Evolutionary conservation across 2,329 filamentous ascomycete genomes (phyloP).

Genomic region (Thyridium curvatum): DNA sequence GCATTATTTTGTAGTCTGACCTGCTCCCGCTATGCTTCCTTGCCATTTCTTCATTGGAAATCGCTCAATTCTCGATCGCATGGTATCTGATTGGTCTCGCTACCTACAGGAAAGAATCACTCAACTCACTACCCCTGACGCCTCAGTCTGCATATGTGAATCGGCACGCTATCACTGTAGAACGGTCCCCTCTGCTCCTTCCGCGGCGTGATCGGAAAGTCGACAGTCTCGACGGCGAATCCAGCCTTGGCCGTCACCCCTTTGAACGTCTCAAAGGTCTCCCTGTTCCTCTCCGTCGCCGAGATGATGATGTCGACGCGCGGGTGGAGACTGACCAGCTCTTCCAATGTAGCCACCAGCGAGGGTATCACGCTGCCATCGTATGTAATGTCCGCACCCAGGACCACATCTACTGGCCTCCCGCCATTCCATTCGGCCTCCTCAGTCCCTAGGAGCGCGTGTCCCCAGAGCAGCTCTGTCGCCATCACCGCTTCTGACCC

Average conservation of each 20-base stretch:
- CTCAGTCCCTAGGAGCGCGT: slow-evolving; percentile 51
- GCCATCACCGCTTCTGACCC: slow-evolving; percentile 35
- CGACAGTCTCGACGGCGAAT: slow-evolving; percentile 34
- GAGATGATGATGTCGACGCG: slow-evolving; percentile 57
- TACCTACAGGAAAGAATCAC: no score
- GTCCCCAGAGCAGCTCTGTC: slow-evolving; percentile 60
- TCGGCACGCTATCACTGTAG: slow-evolving; percentile 53
- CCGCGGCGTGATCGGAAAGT: slow-evolving; percentile 30
- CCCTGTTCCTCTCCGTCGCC: slow-evolving; percentile 63
- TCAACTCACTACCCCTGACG: neutral
- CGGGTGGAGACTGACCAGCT: slow-evolving; percentile 53
- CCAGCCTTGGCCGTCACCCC: slow-evolving; percentile 45
- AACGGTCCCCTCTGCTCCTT: slow-evolving; percentile 54
- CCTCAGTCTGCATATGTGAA: slow-evolving; percentile 41
- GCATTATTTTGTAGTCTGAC: no score
- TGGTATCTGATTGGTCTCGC: no score
- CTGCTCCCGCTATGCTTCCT: no score
- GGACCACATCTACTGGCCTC: slow-evolving; percentile 50
- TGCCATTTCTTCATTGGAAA: no score
- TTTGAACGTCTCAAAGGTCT: slow-evolving; percentile 61
- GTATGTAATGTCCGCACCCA: slow-evolving; percentile 77
- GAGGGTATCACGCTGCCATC: slow-evolving; percentile 57
- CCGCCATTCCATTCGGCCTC: slow-evolving; percentile 44
- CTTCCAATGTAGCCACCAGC: slow-evolving; percentile 57
- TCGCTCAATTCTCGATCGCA: no score